Evolutionary conservation across 2,329 filamentous ascomycete genomes (phyloP), one percentile per base, ranked within the genome.

Genomic region (Paracorniculantispora psalliotae): DNA sequence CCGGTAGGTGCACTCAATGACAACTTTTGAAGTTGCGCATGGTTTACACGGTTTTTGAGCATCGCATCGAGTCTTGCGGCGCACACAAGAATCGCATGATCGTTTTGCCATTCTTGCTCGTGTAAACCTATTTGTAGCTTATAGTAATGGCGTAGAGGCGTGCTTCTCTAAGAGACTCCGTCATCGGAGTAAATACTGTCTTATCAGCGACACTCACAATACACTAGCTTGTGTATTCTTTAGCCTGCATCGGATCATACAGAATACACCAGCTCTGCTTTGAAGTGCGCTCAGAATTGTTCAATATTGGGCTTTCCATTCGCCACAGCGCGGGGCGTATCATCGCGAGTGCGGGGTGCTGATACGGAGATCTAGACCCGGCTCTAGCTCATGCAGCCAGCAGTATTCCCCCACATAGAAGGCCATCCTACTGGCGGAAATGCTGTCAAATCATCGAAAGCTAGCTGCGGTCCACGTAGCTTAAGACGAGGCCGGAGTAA

Each of bases 1-100:
- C 37, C 54, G 37, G 35, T 62, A 62, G 23, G 61, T 62, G 46
- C 59, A 62, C 13, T 61, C 61, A n/a, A 59, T 59, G 19, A 50
- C 44, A 56, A 53, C 43, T 12, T 57, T 58, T 39, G 61, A 55
- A 19, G 61, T 47, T 7, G 56, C 28, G 28, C 61, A 62, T 26
- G 59, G 61, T 33, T 43, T 28, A 23, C 48, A 50, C 19, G 48
- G 48, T 26, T 46, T 41, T 15, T 23, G 7, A 33, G 17, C 39
- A 46, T 55, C 41, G 39, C 52, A 55, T 25, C 25, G 4, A 6
- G 8, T 35, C 28, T 35, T 50, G 10, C 48, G 48, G 8, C 48
- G 25, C 2, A 50, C 28, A 26, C 48, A 55, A 28, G 33, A 2
- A 33, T 55, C 52, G 25, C 37, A 46, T 3, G 41, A 55, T 33